Conservation (phyloP, 2,329 filamentous ascomycete genomes). For the Cordyceps cateniannulata region DNA sequence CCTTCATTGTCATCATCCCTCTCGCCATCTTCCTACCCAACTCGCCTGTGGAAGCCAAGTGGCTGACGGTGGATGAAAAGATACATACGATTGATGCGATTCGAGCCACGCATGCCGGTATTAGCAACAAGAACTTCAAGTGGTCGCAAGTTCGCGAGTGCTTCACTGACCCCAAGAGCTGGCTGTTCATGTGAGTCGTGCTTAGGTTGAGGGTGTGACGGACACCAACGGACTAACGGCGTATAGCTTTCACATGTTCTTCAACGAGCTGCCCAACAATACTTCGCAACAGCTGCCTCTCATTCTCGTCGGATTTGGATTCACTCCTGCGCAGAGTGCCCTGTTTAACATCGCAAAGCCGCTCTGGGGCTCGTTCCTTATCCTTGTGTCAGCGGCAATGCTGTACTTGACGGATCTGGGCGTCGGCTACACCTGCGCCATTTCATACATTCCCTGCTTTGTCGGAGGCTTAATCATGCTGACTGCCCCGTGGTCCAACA, state of each 20-base stretch:
- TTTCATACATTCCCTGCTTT: conserved; percentile 21
- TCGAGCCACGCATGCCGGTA: conserved; percentile 18
- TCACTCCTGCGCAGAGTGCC: conserved; percentile 20
- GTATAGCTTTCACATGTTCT: conserved; percentile 20
- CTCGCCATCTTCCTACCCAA: conserved; percentile 18
- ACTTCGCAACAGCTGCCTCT: conserved; percentile 21
- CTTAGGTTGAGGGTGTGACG: neutral
- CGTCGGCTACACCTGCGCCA: conserved; percentile 21
- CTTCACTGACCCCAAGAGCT: conserved; percentile 19
- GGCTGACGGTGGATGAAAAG: conserved; percentile 18
- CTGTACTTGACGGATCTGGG: conserved; percentile 18
- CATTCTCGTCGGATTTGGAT: conserved; percentile 20
- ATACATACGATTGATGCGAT: conserved; percentile 18
- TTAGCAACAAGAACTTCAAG: conserved; percentile 20
- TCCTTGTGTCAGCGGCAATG: conserved; percentile 18
- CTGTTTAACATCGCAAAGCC: conserved; percentile 22
- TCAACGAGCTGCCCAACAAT: conserved; percentile 22
- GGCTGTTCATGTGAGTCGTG: conserved; percentile 16
- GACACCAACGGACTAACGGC: neutral
- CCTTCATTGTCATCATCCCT: conserved; percentile 39
- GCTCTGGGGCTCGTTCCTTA: conserved; percentile 17
- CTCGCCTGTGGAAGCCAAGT: conserved; percentile 17
- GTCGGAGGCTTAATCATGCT: conserved; percentile 20
- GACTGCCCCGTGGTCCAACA: conserved; percentile 21
- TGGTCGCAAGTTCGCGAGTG: conserved; percentile 19